Base-by-base conservation (phyloP, 129 eudicot genomes). In the Centaurea solstitialis region DNA sequence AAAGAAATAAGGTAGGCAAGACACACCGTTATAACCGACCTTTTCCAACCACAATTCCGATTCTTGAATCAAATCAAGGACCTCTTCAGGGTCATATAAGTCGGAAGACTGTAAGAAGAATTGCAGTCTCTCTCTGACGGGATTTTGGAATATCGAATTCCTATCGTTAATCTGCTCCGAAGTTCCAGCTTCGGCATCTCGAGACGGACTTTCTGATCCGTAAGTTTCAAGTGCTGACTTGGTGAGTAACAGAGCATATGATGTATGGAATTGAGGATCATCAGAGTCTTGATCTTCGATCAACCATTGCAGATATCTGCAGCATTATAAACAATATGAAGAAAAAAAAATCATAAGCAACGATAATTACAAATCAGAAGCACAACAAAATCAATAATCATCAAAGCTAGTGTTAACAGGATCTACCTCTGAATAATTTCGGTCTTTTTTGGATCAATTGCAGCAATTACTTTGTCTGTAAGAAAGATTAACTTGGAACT, bases 1-100 rank as follows among this genome's bases (percentile, higher is more conserved):
- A 57, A 30, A 65, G 73, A 45, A 17, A 30, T 35, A 23, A 69
- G 43, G 61, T 9, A 61, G 26, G 76, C 47, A 26, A 41, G 47
- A 75, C 24, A 59, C 64, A 70, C 23, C 28, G 30, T 45, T 41
- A 12, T 66, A 68, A 82, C 72, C 39, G 39, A 95, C 98, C 99
- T 95, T 95, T 89, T 95, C 99, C 77, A 95, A 81, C 97, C 97
- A 95, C 78, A 95, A 83, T n/a, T 95, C 98, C 62, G 98, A 95
- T 77, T 87, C 91, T 91, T 93, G 91, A 35, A 95, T 91, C 93
- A 91, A 79, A 79, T 88, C 87, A 78, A 92, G 98, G 79, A 95
- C 87, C 61, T 92, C 99, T 87, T 90, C 99, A 24, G 94, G 90
- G 77, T 92, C 99, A 92, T 90, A 95, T 62, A 92, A 81, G 76